Percentiles rank a stretch among this genome's conserved stretches.
These are phyloP conservation scores for Lactarius pseudohatsudake DNA, from an alignment of 768 basidiomycete genomes.

Conservation along the genomic window DNA sequence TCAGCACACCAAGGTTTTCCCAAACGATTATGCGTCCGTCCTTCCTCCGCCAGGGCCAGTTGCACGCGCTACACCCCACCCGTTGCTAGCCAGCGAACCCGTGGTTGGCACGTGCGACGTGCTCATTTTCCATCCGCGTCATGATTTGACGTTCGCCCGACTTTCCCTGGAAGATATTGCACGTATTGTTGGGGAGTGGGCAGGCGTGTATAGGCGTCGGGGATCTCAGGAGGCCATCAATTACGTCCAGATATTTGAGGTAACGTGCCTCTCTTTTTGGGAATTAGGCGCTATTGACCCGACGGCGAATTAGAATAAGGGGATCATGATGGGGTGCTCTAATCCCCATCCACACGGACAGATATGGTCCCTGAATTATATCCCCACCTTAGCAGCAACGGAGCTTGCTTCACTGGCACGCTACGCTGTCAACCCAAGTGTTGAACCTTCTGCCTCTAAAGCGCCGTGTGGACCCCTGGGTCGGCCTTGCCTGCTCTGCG, in stretches of 20 bases:
- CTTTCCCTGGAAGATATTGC: conserved; percentile 58
- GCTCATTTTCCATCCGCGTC: conserved; percentile 81
- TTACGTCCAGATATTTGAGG: conserved; percentile 92
- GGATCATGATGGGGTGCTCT: conserved; percentile 92
- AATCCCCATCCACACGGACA: conserved; percentile 96
- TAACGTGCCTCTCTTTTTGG: conserved; percentile 30
- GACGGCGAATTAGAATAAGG: conserved; percentile 69
- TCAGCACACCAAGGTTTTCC: conserved; percentile 64
- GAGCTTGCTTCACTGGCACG: conserved; percentile 59
- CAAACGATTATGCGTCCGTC: conserved; percentile 83
- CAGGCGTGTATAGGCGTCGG: conserved; percentile 55
- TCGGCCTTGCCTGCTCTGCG: conserved; percentile 70
- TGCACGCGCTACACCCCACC: conserved; percentile 53
- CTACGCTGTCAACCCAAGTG: conserved; percentile 43
- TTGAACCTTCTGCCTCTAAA: conserved; percentile 40
- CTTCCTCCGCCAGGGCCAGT: conserved; percentile 60
- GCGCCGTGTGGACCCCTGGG: conserved; percentile 60
- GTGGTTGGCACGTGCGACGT: conserved; percentile 85
- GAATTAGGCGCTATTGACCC: not conserved
- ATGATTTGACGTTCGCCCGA: conserved; percentile 80
- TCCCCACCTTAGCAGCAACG: conserved; percentile 68
- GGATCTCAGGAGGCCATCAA: conserved; percentile 65
- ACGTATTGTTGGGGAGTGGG: conserved; percentile 73
- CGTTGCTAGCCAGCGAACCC: conserved; percentile 62
- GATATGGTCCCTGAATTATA: conserved; percentile 73